Evolutionary conservation across 305 asterid genomes (phyloP).

Genomic region (Plantago coronopus): DNA sequence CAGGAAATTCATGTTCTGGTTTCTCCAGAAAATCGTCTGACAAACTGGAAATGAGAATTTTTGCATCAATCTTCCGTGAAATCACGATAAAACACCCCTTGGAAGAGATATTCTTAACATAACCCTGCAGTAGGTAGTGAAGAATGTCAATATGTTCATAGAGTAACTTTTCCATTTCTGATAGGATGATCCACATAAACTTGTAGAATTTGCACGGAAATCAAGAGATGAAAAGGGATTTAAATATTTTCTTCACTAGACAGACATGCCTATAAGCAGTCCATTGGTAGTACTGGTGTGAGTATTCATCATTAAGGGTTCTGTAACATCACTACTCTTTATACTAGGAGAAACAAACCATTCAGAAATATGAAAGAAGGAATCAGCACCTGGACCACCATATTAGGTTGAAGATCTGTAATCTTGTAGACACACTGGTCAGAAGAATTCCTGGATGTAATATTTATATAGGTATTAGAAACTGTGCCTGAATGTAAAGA

Average conservation of each 20-base stretch:
- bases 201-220: conserved; percentile 13
- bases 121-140: conserved; percentile 54
- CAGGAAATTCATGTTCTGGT: conserved; percentile 70
- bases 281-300: not conserved
- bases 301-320: not conserved
- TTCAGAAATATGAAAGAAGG: not conserved
- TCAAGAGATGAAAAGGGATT: not conserved
- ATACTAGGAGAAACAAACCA: not conserved
- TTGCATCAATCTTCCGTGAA: conserved; percentile 83
- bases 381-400: conserved; percentile 65
- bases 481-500: conserved; percentile 9
- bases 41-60: conserved; percentile 73
- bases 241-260: conserved; percentile 3
- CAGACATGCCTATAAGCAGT: conserved; percentile 11
- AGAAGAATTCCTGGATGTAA: conserved; percentile 41
- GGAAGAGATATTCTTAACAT: conserved; percentile 65
- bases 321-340: not conserved
- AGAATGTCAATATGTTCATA: not conserved
- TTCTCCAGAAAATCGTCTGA: conserved; percentile 63
- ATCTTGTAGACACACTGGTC: conserved; percentile 41
- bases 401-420: conserved; percentile 70
- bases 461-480: conserved; percentile 18
- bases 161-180: too few species aligned
- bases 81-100: conserved; percentile 89
- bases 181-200: not conserved